Evolutionary conservation across 495 filamentous ascomycete genomes (phyloP).

Genomic region (Aspergillus sclerotiicarbonarius): DNA sequence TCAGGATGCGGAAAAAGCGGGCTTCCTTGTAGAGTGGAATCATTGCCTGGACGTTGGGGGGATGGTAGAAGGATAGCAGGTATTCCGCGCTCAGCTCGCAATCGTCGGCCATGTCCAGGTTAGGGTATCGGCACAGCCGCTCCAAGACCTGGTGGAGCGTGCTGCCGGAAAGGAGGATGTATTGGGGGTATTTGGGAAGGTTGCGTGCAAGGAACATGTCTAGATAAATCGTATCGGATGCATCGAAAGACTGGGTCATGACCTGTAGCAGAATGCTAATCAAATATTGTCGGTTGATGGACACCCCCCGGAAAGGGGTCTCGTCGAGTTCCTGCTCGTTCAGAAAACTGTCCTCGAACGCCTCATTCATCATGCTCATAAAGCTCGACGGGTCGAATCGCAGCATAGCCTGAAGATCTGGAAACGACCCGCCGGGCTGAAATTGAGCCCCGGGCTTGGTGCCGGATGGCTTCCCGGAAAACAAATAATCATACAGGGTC

Average conservation of each 20-base stretch:
- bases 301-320: slow-evolving; percentile 47
- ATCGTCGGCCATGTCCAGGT: slow-evolving; percentile 79
- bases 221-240: slow-evolving; percentile 87
- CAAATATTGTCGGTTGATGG: slow-evolving; percentile 86
- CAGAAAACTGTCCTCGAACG: slow-evolving; percentile 91
- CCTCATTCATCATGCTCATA: slow-evolving; percentile 93
- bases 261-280: slow-evolving; percentile 86
- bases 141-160: slow-evolving; percentile 76
- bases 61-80: slow-evolving; percentile 87
- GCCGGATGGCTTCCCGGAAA: slow-evolving; percentile 67
- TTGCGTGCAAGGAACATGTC: slow-evolving; percentile 98
- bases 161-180: slow-evolving; percentile 84
- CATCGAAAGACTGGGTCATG: slow-evolving; percentile 71
- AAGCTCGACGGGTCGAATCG: slow-evolving; percentile 89
- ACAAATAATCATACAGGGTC: slow-evolving; percentile 87
- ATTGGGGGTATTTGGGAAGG: slow-evolving; percentile 93
- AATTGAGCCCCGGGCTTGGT: slow-evolving; percentile 56
- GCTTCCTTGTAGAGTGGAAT: slow-evolving; percentile 77
- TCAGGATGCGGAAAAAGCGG: slow-evolving; percentile 88
- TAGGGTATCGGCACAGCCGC: slow-evolving; percentile 81
- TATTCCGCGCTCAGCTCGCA: slow-evolving; percentile 96
- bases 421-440: slow-evolving; percentile 70
- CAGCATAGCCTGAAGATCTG: slow-evolving; percentile 78
- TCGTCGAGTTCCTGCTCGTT: slow-evolving; percentile 59
- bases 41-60: slow-evolving; percentile 71